Evolutionary conservation across 306 rosid genomes (phyloP), one percentile per base, ranked within the genome.

Genomic region (Trifolium repens): DNA sequence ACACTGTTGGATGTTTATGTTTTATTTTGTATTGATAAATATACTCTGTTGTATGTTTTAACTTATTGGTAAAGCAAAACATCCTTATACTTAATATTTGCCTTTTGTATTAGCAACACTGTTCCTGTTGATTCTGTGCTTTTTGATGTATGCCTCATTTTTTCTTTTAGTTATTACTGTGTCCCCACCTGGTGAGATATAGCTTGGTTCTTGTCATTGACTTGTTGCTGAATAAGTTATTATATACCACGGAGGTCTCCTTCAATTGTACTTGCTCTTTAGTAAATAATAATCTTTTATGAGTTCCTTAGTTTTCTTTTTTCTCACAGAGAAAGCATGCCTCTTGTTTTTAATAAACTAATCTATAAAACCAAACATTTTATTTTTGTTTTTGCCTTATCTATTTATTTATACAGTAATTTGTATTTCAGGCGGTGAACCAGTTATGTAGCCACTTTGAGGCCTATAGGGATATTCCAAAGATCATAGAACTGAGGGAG

Each of bases 361-460:
- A 12, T 46, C 16, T 53, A 30, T 40, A 15, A 70, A 55, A 24
- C 66, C 19, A 15, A 24, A 34, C 58, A 55, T 35, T 40, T 77
- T 44, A 24, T 54, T 55, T 80, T 63, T 54, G 30, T 53, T 67
- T 80, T 67, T 73, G 72, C 67, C 54, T 59, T 32, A 37, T 72
- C 15, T 3, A 34, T 70, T 64, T 78, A 60, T 55, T 78, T 39
- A 67, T 67, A 80, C 67, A 55, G 34, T 72, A 22, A 42, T 88
- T 55, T 82, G 69, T 58, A 71, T 83, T 77, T 83, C 93, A 94
- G 99, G 99, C 99, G 24, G 99, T 94, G 83, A 94, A 94, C 84
- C 99, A 92, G 76, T 78, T 94, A 82, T 94, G 99, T 76, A 90
- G 93, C 79, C 99, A 94, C 86, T 94, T 94, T 82, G 99, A 94